These are phyloP conservation scores for Fusarium siculi DNA, from an alignment of 2,329 filamentous ascomycete genomes.

Conservation along the genomic window DNA sequence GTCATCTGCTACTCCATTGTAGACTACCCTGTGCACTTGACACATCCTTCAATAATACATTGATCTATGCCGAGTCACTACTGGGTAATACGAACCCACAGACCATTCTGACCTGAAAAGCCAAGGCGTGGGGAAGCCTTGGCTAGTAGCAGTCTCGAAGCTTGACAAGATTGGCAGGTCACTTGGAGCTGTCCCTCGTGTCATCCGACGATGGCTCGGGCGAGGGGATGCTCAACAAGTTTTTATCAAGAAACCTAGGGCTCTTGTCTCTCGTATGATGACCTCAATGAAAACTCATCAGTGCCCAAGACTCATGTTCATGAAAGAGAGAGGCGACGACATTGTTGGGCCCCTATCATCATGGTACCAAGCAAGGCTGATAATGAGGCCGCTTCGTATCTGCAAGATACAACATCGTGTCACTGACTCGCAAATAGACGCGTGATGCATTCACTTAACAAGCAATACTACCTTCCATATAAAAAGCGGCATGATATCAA, in stretches of 20 bases:
- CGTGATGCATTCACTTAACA: neutral
- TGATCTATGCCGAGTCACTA: neutral
- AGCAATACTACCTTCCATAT: constrained; percentile 13
- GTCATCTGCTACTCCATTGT: too few relatives aligned
- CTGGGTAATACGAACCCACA: neutral
- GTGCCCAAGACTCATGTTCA: fast-evolving
- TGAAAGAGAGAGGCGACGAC: fast-evolving
- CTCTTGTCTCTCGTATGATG: neutral
- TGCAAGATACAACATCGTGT: neutral
- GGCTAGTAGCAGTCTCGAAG: neutral
- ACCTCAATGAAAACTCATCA: fast-evolving
- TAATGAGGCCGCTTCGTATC: neutral
- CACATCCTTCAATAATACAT: neutral
- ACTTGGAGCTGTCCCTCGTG: fast-evolving
- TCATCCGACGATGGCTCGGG: neutral
- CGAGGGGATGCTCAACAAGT: neutral
- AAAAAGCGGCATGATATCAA: neutral
- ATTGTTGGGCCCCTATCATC: too few relatives aligned
- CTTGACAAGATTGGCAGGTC: neutral
- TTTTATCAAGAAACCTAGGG: neutral
- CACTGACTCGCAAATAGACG: neutral
- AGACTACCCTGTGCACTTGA: neutral
- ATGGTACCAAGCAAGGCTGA: neutral
- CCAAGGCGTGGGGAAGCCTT: neutral
- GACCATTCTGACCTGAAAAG: neutral